Base-by-base conservation (phyloP, 1,284 basidiomycete species). In the Malassezia restricta region DNA sequence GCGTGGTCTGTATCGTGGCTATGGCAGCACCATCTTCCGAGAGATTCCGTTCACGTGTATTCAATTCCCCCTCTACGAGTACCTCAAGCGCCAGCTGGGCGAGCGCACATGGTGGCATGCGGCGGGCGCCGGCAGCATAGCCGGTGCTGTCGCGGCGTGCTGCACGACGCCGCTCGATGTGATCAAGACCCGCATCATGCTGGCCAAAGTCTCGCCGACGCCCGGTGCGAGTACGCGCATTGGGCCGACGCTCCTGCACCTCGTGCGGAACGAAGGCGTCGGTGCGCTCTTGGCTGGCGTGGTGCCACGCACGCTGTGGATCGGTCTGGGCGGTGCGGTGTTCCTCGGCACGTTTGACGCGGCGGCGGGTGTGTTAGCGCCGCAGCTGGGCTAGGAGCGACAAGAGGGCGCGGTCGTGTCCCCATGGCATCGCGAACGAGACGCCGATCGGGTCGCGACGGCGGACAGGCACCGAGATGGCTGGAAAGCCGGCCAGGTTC, bases 31-130 rank as follows among this genome's bases (percentile, higher is more conserved):
- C 0, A 79, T 88, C 40, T 82, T 83, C 57, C 76, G 85, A 64
- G 86, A 87, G 77, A 89, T 98, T 38, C 92, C 92, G 0, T 98
- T 99, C 77, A 94, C 92, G 0, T 92, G 89, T 9, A 78, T 99
- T 24, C 94, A 99, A 73, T 99, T 98, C 71, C 94, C 94, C 0
- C 75, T 98, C 24, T 99, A 96, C 69, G 94, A 98, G 76, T 78
- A 81, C 37, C 77, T 98, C 59, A 98, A 98, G 74, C 59, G 63
- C 11, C 52, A 57, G 6, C 62, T 67, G 49, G 56, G 64, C 5
- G 43, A 20, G 9, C 17, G n/a, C 9, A n/a, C 35, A 20, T 56
- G 27, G 1, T 82, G 85, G 65, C 86, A 95, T 75, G 90, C 90
- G 0, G 92, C 90, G 0, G 66, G 85, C 2, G 96, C 92, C 62